phyloP scores from a whole-genome alignment of 2,329 filamentous ascomycete species.

The Phialophora verrucosa region DNA sequence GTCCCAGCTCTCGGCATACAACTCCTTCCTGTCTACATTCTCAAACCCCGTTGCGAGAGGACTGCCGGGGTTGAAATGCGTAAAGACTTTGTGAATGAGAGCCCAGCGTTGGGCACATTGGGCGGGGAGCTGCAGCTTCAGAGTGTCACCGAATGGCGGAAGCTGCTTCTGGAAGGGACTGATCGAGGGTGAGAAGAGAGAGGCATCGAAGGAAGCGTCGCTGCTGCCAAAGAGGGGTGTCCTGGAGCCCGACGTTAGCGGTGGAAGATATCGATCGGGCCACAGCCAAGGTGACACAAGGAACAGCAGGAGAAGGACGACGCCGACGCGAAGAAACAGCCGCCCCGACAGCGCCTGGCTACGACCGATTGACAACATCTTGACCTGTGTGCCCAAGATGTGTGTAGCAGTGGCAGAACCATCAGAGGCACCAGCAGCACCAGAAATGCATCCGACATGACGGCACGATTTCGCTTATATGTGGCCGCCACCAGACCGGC shows the following conservation, averaged over 20 bases:
- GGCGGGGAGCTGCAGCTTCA: slow-evolving; percentile 1
- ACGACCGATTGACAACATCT: neutral
- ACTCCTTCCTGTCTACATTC: slow-evolving; percentile 1
- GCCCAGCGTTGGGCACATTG: neutral
- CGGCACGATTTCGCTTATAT: neutral
- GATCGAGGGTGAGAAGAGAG: neutral
- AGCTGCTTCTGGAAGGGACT: neutral
- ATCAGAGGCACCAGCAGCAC: no score
- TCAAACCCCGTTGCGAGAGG: neutral
- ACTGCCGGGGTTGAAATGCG: neutral
- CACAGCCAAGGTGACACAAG: neutral
- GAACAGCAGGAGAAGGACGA: neutral
- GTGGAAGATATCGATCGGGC: neutral
- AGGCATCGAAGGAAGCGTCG: neutral
- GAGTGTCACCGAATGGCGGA: neutral
- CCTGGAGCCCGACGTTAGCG: neutral
- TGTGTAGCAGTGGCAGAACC: no score
- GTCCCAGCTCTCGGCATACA: neutral
- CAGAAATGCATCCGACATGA: no score
- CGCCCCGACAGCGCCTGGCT: neutral
- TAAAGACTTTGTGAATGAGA: neutral
- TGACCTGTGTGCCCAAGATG: neutral
- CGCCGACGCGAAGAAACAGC: neutral
- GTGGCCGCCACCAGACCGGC: neutral
- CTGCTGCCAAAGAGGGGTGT: neutral